Percentiles rank a stretch among this genome's conserved stretches.
These are phyloP conservation scores for Litchi chinensis DNA, from an alignment of 345 rosid genomes.

Conservation along the genomic window DNA sequence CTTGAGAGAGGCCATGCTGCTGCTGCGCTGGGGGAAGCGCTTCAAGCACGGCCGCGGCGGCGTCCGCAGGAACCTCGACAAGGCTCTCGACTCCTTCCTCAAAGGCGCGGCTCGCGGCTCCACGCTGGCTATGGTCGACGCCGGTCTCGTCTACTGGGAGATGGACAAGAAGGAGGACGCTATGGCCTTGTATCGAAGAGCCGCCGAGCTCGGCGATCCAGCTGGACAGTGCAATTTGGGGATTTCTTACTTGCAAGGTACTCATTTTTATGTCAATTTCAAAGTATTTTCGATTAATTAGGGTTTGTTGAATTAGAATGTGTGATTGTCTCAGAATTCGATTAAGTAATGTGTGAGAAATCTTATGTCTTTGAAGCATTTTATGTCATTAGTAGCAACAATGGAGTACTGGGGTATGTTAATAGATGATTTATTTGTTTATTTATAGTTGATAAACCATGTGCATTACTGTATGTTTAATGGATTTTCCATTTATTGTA, in stretches of 20 bases:
- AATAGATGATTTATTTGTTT: too few species aligned
- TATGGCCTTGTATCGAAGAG: constrained; percentile 54
- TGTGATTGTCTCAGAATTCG: not conserved
- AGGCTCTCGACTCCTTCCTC: constrained; percentile 80
- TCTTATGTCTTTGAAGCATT: not conserved
- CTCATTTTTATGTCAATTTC: not conserved
- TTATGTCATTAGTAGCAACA: not conserved
- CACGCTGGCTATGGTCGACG: constrained; percentile 97
- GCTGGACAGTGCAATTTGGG: constrained; percentile 85
- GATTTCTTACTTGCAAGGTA: constrained; percentile 80
- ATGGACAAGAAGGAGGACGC: constrained; percentile 62
- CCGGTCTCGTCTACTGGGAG: constrained; percentile 90
- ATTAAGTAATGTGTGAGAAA: not conserved
- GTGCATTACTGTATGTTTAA: not conserved
- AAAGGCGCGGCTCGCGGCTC: constrained; percentile 87
- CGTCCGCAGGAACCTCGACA: constrained; percentile 56
- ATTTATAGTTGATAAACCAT: not conserved
- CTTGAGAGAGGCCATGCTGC: constrained; percentile 80
- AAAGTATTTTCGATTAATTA: not conserved
- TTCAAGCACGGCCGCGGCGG: constrained; percentile 88
- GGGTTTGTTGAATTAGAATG: not conserved
- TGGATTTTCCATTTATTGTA: not conserved
- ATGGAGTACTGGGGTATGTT: not conserved
- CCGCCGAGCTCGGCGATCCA: constrained; percentile 79
- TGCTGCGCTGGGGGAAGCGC: constrained; percentile 76